phyloP scores from a whole-genome alignment of 2,329 filamentous ascomycete genomes.

The Penicillium freii region DNA sequence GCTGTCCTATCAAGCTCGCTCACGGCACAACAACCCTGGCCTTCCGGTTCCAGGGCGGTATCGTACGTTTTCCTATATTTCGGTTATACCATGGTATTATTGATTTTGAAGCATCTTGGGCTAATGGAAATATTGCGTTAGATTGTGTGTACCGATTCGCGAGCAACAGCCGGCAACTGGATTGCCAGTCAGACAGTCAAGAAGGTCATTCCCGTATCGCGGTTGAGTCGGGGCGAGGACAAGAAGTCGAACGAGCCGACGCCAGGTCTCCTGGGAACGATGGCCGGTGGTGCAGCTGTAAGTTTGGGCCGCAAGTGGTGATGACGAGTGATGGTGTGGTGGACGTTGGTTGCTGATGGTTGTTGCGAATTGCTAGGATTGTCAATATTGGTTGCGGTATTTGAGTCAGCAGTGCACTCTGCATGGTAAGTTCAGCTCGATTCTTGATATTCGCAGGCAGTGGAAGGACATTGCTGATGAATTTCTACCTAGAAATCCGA shows the following conservation, averaged over 20 bases:
- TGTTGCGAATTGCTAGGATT: conserved; percentile 60
- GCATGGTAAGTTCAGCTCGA: conserved; percentile 57
- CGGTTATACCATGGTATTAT: neutral
- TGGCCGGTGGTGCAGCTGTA: conserved; percentile 95
- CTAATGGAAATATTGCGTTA: conserved; percentile 16
- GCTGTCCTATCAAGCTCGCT: conserved; percentile 98
- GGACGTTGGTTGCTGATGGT: conserved; percentile 12
- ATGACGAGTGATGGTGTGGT: neutral
- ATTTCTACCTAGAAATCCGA: conserved; percentile 64
- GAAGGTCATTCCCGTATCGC: conserved; percentile 75
- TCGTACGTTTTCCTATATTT: conserved; percentile 46
- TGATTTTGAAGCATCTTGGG: neutral
- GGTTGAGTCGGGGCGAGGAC: conserved; percentile 41
- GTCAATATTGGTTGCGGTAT: conserved; percentile 99
- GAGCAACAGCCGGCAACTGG: conserved; percentile 97
- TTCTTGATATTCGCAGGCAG: neutral
- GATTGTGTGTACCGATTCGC: conserved; percentile 95
- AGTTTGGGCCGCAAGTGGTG: conserved; percentile 30
- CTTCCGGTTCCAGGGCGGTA: conserved; percentile 97
- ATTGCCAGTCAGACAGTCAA: conserved; percentile 99
- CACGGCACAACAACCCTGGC: conserved; percentile 98
- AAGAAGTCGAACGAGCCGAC: conserved; percentile 35
- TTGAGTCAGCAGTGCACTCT: conserved; percentile 98
- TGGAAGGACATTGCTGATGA: conserved; percentile 5
- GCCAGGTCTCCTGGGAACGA: conserved; percentile 76